A percentile compares a stretch with the other conserved stretches of the same genome.
Evolutionary conservation across 2,329 filamentous ascomycete genomes (phyloP).

Genomic region (Diaporthe helianthi): DNA sequence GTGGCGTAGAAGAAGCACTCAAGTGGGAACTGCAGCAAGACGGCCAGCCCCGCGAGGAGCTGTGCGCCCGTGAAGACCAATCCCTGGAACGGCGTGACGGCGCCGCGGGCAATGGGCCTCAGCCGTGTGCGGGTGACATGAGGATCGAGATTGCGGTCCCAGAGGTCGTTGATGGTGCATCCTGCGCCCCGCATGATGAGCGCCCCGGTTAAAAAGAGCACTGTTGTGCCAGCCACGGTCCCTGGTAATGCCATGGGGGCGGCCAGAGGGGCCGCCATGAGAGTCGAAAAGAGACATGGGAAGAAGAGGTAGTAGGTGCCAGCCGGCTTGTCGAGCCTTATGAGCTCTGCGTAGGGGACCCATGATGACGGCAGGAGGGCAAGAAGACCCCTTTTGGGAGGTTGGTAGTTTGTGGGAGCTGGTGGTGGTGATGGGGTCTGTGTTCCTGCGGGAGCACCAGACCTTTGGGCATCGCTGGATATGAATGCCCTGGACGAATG

Average conservation of each 20-base stretch:
- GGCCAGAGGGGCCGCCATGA: slow-evolving; percentile 77
- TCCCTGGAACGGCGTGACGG: slow-evolving; percentile 74
- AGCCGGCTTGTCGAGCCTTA: slow-evolving; percentile 80
- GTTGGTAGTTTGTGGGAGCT: slow-evolving; percentile 56
- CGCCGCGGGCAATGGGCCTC: slow-evolving; percentile 81
- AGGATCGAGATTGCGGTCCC: slow-evolving; percentile 87
- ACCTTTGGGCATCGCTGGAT: neutral
- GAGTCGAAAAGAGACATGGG: slow-evolving; percentile 83
- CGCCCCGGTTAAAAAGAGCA: slow-evolving; percentile 78
- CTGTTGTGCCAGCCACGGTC: slow-evolving; percentile 68
- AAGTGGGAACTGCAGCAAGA: slow-evolving; percentile 78
- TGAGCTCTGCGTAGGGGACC: slow-evolving; percentile 83
- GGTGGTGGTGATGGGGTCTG: slow-evolving; percentile 31
- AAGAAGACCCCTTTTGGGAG: slow-evolving; percentile 75
- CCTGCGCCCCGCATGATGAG: slow-evolving; percentile 87
- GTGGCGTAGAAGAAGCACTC: slow-evolving; percentile 79
- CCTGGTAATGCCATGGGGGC: slow-evolving; percentile 65
- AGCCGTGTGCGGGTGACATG: slow-evolving; percentile 78
- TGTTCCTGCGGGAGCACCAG: neutral
- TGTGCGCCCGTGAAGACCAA: slow-evolving; percentile 78
- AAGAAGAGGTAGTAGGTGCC: slow-evolving; percentile 88
- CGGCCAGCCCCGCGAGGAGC: slow-evolving; percentile 73
- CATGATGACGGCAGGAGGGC: slow-evolving; percentile 72
- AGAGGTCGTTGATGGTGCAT: slow-evolving; percentile 89
- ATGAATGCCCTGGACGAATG: slow-evolving; percentile 10